These are phyloP conservation scores for Setaria italica DNA, from an alignment of 202 grass and related monocot species.

Conservation along the genomic window DNA sequence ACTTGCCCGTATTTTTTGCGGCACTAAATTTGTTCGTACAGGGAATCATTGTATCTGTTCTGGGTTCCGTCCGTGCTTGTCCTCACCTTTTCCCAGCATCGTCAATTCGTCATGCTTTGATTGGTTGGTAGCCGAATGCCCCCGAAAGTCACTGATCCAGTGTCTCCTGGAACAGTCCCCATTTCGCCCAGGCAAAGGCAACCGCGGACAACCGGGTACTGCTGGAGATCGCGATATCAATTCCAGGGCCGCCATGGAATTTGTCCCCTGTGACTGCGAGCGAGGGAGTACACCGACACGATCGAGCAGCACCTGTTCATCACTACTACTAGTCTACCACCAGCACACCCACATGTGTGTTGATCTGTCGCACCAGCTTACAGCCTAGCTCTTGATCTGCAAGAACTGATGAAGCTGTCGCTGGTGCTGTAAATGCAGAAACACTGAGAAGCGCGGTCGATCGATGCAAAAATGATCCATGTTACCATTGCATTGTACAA, in stretches of 20 bases:
- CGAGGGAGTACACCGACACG: slow-evolving; percentile 21
- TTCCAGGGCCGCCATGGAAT: neutral
- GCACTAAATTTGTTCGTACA: neutral
- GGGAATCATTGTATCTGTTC: neutral
- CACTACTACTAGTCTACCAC: neutral
- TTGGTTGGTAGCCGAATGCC: neutral
- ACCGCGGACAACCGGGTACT: neutral
- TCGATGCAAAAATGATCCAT: neutral
- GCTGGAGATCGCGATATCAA: slow-evolving; percentile 11
- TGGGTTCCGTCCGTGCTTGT: neutral
- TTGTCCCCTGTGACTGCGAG: neutral
- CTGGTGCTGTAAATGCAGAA: neutral
- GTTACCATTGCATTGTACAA: neutral
- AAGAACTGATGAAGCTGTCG: neutral
- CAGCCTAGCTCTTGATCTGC: slow-evolving; percentile 10
- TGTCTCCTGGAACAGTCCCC: slow-evolving; percentile 8
- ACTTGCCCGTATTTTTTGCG: neutral
- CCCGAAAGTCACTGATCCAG: neutral
- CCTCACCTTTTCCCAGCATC: neutral
- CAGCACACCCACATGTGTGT: neutral
- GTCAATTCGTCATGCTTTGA: neutral
- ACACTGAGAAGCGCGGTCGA: neutral
- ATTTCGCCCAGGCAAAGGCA: slow-evolving; percentile 21
- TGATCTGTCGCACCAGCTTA: neutral
- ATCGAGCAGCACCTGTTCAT: slow-evolving; percentile 18